phyloP scores from a whole-genome alignment of 1,284 basidiomycete genomes.

The Abortiporus biennis region DNA sequence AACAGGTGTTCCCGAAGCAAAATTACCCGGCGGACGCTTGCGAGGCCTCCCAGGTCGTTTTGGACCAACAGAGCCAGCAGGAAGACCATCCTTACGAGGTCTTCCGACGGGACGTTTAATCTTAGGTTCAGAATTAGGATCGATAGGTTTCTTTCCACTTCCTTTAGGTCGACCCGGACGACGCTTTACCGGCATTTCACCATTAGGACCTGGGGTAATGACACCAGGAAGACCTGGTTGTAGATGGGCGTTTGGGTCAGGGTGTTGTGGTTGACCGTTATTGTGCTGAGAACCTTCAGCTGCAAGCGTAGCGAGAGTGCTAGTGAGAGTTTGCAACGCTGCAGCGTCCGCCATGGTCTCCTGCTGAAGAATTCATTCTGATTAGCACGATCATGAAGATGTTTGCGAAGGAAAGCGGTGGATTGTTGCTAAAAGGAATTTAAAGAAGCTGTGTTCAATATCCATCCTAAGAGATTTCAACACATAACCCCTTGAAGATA shows the following conservation, averaged over 20 bases:
- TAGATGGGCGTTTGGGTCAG: background rate
- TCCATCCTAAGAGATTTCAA: too few species aligned
- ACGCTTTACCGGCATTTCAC: conserved; percentile 29
- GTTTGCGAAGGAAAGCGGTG: conserved; percentile 3
- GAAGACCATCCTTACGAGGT: conserved; percentile 53
- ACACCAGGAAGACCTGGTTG: too few species aligned
- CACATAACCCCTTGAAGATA: too few species aligned
- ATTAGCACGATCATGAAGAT: background rate
- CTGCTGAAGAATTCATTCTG: background rate
- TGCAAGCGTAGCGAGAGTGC: conserved; percentile 4
- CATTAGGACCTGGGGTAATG: conserved; percentile 10
- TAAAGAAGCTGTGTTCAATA: conserved; percentile 10
- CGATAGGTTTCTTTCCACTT: conserved; percentile 44
- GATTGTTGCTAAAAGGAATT: conserved; percentile 12
- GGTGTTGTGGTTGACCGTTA: background rate
- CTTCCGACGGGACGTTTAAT: conserved; percentile 49
- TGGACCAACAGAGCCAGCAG: conserved; percentile 42
- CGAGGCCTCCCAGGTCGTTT: conserved; percentile 28
- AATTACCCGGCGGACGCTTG: conserved; percentile 33
- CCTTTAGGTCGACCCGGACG: conserved; percentile 43
- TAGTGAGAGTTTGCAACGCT: conserved; percentile 3
- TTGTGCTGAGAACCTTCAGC: background rate
- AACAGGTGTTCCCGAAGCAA: conserved; percentile 17
- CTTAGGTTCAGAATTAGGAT: conserved; percentile 33
- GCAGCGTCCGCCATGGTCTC: background rate